Evolutionary conservation across 1,284 basidiomycete species (phyloP).

Genomic region (Leccinum variabile): DNA sequence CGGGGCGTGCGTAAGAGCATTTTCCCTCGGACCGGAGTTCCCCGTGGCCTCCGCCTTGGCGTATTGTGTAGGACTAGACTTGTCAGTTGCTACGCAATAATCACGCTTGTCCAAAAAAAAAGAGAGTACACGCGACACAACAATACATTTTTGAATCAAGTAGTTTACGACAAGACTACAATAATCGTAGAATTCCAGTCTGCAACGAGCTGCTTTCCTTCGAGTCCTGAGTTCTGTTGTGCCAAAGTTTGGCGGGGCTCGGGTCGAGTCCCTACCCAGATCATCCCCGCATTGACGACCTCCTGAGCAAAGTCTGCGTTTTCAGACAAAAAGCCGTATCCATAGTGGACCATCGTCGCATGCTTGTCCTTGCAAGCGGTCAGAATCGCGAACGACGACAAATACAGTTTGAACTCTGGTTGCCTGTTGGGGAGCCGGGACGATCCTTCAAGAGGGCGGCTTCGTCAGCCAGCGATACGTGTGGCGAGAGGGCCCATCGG

Average conservation of each 20-base stretch:
- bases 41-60: too few species aligned
- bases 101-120: too few species aligned
- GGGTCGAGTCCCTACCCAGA: conserved; percentile 61
- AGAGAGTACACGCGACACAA: too few species aligned
- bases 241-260: conserved; percentile 17
- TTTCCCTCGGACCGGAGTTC: too few species aligned
- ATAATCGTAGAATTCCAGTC: too few species aligned
- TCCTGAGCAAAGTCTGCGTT: conserved; percentile 55
- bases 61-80: too few species aligned
- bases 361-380: conserved; percentile 43
- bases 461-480: conserved; percentile 54
- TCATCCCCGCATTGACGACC: conserved; percentile 51
- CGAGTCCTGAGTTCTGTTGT: too few species aligned
- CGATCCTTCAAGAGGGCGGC: conserved; percentile 39
- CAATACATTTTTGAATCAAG: too few species aligned
- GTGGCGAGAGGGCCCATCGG: conserved; percentile 54
- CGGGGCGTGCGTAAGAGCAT: too few species aligned
- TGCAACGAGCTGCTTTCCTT: too few species aligned
- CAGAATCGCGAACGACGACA: conserved; percentile 44
- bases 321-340: conserved; percentile 71
- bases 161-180: too few species aligned
- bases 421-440: conserved; percentile 15
- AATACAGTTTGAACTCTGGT: conserved; percentile 45
- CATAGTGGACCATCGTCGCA: conserved; percentile 62
- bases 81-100: too few species aligned